Evolutionary conservation across 768 basidiomycete genomes (phyloP).

Genomic region (Leccinum incarnatum): DNA sequence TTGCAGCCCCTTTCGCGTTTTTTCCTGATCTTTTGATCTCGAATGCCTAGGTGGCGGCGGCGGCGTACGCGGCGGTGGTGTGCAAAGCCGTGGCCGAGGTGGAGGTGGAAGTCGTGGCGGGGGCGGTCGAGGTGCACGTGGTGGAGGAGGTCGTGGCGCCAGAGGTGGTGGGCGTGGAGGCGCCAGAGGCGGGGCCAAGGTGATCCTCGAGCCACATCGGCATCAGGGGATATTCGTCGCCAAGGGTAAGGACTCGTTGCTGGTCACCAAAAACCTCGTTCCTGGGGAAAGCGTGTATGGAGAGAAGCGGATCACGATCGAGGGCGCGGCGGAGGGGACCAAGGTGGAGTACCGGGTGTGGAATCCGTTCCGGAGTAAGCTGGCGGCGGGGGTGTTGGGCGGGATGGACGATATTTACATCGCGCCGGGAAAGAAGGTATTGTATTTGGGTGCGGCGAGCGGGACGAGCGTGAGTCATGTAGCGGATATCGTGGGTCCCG

Average conservation of each 20-base stretch:
- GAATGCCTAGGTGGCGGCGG: too few relatives aligned
- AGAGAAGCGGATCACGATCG: slow-evolving; percentile 93
- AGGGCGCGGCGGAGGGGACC: slow-evolving; percentile 67
- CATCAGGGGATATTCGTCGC: slow-evolving; percentile 96
- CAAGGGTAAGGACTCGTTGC: slow-evolving; percentile 93
- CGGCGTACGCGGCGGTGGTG: not conserved
- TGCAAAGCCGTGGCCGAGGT: slow-evolving; percentile 32
- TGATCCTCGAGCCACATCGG: slow-evolving; percentile 91
- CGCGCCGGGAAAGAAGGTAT: slow-evolving; percentile 89
- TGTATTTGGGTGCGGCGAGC: slow-evolving; percentile 97
- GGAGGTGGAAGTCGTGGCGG: slow-evolving; percentile 37
- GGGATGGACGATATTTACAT: slow-evolving; percentile 94
- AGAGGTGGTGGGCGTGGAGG: slow-evolving; percentile 67
- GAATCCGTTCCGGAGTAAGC: slow-evolving; percentile 98
- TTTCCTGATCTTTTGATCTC: too few relatives aligned
- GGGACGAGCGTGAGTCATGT: slow-evolving; percentile 99
- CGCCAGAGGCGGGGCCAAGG: slow-evolving; percentile 78
- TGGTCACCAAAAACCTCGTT: slow-evolving; percentile 97
- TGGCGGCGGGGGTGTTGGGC: slow-evolving; percentile 95
- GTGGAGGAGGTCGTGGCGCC: slow-evolving; percentile 47
- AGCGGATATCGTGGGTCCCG: slow-evolving; percentile 96
- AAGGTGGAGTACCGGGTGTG: slow-evolving; percentile 98
- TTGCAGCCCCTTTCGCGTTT: too few relatives aligned
- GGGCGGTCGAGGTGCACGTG: slow-evolving; percentile 45
- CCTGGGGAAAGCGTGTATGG: slow-evolving; percentile 98